These are phyloP conservation scores for Penicillium janthinellum DNA, from an alignment of 2,329 filamentous ascomycete genomes.

Conservation along the genomic window DNA sequence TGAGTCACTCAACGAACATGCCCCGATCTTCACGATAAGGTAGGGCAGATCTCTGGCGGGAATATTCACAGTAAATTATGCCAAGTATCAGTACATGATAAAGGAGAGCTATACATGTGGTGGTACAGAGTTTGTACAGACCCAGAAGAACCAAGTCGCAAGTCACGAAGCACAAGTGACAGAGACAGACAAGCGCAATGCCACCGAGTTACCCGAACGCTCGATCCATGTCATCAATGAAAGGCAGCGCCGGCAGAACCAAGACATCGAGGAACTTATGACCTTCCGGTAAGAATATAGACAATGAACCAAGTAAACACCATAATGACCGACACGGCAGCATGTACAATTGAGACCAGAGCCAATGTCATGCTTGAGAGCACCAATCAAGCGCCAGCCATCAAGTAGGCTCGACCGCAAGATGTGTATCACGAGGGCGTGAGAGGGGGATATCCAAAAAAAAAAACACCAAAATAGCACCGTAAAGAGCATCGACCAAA, in stretches of 20 bases:
- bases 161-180: slow-evolving; percentile 5
- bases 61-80: slow-evolving; percentile 9
- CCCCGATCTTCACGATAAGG: background rate
- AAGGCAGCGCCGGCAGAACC: background rate
- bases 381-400: slow-evolving; percentile 10
- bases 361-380: slow-evolving; percentile 13
- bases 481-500: slow-evolving; percentile 20
- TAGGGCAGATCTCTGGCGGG: background rate
- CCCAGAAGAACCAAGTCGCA: background rate
- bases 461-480: slow-evolving; percentile 7
- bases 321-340: slow-evolving; percentile 1
- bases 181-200: slow-evolving; percentile 4
- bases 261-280: background rate
- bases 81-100: background rate
- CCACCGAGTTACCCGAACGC: slow-evolving; percentile 7
- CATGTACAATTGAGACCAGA: slow-evolving; percentile 3
- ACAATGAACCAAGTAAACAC: slow-evolving; percentile 2
- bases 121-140: slow-evolving; percentile 17
- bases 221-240: slow-evolving; percentile 3
- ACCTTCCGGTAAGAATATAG: background rate
- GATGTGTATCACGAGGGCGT: slow-evolving; percentile 8
- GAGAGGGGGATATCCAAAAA: slow-evolving; percentile 10
- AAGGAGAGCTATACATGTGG: slow-evolving; percentile 13
- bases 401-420: slow-evolving; percentile 4
- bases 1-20: background rate